Conservation (phyloP, 345 rosid species). For the Citrus inodora region DNA sequence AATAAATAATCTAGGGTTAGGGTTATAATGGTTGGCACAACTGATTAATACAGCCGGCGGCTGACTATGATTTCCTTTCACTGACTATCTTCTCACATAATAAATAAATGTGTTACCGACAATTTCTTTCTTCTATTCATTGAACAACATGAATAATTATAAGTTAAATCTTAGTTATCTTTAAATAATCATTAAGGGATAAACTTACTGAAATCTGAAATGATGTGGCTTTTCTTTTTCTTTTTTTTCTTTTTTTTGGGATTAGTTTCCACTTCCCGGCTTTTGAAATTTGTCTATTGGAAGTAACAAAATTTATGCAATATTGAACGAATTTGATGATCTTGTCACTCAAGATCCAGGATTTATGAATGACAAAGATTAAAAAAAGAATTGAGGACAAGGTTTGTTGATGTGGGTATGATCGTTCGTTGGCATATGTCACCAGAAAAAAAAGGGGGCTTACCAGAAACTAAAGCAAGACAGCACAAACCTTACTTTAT, state of each 20-base stretch:
- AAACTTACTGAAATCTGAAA: not conserved
- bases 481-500: slow-evolving; percentile 16
- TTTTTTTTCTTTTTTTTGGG: not conserved
- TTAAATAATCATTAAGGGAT: not conserved
- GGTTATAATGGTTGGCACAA: slow-evolving; percentile 10
- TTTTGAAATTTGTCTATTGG: not conserved
- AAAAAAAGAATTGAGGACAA: not conserved
- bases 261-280: not conserved
- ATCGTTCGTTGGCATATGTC: slow-evolving; percentile 6
- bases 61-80: slow-evolving; percentile 15
- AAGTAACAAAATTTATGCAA: not conserved
- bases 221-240: not conserved
- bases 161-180: not conserved
- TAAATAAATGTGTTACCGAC: slow-evolving; percentile 14
- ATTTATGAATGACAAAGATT: not conserved
- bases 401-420: slow-evolving; percentile 15
- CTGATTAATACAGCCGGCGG: not conserved
- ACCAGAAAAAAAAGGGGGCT: slow-evolving; percentile 1
- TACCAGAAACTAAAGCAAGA: slow-evolving; percentile 25
- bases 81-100: slow-evolving; percentile 1
- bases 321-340: slow-evolving; percentile 4
- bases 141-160: not conserved
- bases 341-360: not conserved
- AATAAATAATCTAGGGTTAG: slow-evolving; percentile 7
- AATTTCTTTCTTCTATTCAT: not conserved